Evolutionary conservation across 108 stramenopile species (phyloP).

Genomic region (Asterionellopsis glacialis): DNA sequence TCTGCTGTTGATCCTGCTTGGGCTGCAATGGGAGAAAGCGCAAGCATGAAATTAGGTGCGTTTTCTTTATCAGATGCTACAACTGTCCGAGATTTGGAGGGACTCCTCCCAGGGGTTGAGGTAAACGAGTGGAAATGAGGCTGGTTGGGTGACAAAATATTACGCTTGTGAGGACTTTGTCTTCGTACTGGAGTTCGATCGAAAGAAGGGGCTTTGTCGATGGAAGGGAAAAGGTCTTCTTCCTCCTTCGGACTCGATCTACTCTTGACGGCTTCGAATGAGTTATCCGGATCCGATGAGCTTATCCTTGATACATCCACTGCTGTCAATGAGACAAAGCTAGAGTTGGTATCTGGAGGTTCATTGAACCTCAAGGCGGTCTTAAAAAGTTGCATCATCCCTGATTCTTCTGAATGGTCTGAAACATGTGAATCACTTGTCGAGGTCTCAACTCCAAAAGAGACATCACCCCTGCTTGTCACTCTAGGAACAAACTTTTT

Average conservation of each 20-base stretch:
- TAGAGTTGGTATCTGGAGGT: background rate
- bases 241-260: background rate
- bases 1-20: background rate
- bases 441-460: background rate
- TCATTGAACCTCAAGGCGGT: background rate
- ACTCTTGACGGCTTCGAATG: background rate
- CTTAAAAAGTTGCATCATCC: background rate
- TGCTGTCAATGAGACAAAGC: constrained; percentile 5
- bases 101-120: background rate
- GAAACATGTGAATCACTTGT: background rate
- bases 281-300: background rate
- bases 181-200: background rate
- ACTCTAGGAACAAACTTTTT: background rate
- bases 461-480: background rate
- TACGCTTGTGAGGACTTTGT: too few species aligned
- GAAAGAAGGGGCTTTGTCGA: background rate
- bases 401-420: background rate
- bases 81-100: background rate
- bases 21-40: background rate
- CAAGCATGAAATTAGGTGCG: background rate
- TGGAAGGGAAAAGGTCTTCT: background rate
- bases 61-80: background rate
- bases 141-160: too few species aligned
- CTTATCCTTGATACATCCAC: constrained; percentile 25
- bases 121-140: too few species aligned